These are phyloP conservation scores for Alternaria novae-zelandiae DNA, from an alignment of 2,329 filamentous ascomycete genomes.

Conservation along the genomic window DNA sequence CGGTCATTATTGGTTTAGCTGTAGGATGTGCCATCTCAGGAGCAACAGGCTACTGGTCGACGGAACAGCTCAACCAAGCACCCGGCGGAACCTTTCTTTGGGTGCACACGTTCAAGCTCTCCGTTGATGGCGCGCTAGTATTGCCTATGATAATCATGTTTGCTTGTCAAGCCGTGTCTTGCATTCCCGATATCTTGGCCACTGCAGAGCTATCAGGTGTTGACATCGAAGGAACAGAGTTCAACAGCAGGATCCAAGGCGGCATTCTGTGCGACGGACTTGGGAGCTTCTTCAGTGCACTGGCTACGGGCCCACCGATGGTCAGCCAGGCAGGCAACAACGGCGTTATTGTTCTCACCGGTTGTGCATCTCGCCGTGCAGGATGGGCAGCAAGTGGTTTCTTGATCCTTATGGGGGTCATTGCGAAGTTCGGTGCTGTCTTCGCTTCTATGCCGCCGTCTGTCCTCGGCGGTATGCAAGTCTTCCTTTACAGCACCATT, in stretches of 20 bases:
- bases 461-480: constrained; percentile 56
- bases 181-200: constrained; percentile 46
- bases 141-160: constrained; percentile 40
- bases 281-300: constrained; percentile 34
- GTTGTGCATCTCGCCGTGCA: constrained; percentile 36
- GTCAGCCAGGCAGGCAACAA: constrained; percentile 39
- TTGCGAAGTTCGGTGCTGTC: constrained; percentile 38
- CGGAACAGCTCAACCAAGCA: constrained; percentile 22
- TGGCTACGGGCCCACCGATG: constrained; percentile 37
- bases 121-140: constrained; percentile 35
- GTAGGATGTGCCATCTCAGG: constrained; percentile 38
- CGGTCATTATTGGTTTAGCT: constrained; percentile 34
- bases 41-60: constrained; percentile 36
- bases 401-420: constrained; percentile 35
- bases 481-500: constrained; percentile 38
- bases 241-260: constrained; percentile 36
- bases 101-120: constrained; percentile 38
- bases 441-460: constrained; percentile 44
- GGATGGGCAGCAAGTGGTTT: constrained; percentile 37
- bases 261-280: constrained; percentile 38
- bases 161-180: constrained; percentile 37
- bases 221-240: constrained; percentile 35
- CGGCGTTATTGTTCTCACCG: constrained; percentile 37
- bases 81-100: constrained; percentile 34
- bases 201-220: constrained; percentile 35